A percentile compares a stretch with the other conserved stretches of the same genome.
These are phyloP conservation scores for Botrytis aclada DNA, from an alignment of 2,329 filamentous ascomycete species.

Conservation along the genomic window DNA sequence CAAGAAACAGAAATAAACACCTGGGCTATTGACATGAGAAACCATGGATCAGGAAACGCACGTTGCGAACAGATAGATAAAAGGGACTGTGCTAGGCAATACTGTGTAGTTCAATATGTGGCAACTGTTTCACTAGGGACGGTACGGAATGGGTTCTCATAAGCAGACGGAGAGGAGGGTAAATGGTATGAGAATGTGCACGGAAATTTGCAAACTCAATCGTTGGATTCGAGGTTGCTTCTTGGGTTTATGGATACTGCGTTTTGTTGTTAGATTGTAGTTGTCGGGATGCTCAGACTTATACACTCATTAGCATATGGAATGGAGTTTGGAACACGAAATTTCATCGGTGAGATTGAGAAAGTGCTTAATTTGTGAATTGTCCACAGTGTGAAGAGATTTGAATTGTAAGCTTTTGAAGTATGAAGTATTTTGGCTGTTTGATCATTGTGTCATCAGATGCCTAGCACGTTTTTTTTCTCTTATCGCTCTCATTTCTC, in stretches of 20 bases:
- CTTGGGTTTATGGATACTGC: background rate
- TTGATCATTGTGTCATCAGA: background rate
- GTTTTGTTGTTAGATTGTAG: background rate
- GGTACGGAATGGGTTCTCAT: fast-evolving
- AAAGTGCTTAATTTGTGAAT: no score
- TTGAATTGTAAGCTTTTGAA: background rate
- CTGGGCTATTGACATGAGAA: background rate
- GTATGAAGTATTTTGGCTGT: no score
- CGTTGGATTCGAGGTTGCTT: background rate
- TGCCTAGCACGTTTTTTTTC: fast-evolving
- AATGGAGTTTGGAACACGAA: background rate
- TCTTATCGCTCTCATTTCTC: background rate
- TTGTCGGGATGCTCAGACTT: background rate
- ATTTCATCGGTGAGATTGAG: background rate
- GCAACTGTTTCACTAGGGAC: fast-evolving
- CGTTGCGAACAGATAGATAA: background rate
- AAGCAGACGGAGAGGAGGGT: fast-evolving
- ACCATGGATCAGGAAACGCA: no score
- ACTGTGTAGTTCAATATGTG: background rate
- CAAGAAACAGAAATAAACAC: no score
- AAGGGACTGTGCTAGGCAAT: background rate
- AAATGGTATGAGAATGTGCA: fast-evolving
- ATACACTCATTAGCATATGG: background rate
- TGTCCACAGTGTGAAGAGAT: fast-evolving
- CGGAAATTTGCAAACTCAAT: background rate